These are phyloP conservation scores for Westerdykella aurantiaca DNA, from an alignment of 2,329 filamentous ascomycete species.

Conservation along the genomic window DNA sequence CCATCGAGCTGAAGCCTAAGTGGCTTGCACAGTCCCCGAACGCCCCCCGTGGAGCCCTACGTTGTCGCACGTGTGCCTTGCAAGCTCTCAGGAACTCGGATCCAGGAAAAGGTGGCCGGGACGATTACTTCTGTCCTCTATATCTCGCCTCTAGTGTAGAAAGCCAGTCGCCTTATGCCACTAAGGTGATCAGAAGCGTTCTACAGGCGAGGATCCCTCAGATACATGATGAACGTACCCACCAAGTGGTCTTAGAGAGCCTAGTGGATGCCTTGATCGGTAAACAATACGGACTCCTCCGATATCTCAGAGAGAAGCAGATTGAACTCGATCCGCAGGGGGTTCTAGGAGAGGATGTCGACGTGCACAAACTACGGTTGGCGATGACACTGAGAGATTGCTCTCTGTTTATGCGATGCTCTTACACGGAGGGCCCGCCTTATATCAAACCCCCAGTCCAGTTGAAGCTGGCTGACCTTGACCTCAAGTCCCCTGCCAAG, in stretches of 20 bases:
- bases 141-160: constrained; percentile 21
- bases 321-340: constrained; percentile 35
- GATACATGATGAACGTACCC: too few species aligned
- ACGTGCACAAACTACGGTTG: constrained; percentile 14
- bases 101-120: constrained; percentile 9
- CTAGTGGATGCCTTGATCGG: too few species aligned
- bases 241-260: too few species aligned
- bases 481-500: constrained; percentile 42
- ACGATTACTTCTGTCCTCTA: constrained; percentile 37
- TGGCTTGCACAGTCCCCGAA: constrained; percentile 45
- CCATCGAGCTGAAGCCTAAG: constrained; percentile 45
- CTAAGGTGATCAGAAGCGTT: background rate
- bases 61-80: constrained; percentile 45
- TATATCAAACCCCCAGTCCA: constrained; percentile 20
- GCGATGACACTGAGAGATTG: constrained; percentile 48
- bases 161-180: constrained; percentile 8
- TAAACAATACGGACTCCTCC: constrained; percentile 33
- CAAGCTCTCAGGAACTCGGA: constrained; percentile 27
- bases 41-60: constrained; percentile 35
- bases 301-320: constrained; percentile 35
- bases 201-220: background rate
- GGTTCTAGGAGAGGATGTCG: constrained; percentile 8
- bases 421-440: background rate
- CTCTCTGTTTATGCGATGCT: constrained; percentile 38
- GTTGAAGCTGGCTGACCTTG: constrained; percentile 43